Percentiles rank a stretch among this genome's conserved stretches.
Evolutionary conservation across 1,284 basidiomycete genomes (phyloP).

Genomic region (Melanopsichium pennsylvanicum): DNA sequence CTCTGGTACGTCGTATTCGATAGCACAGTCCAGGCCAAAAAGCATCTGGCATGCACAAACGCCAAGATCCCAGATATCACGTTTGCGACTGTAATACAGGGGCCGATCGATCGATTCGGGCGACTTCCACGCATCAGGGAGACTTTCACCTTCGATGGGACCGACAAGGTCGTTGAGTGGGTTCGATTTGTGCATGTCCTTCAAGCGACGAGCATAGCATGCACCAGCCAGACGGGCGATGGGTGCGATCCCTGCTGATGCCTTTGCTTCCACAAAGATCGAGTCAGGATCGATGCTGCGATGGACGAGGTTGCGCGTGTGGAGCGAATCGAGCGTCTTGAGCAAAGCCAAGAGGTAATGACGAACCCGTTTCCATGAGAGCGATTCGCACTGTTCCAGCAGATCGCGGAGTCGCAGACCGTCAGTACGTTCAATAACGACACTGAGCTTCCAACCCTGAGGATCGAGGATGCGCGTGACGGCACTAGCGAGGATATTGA

Average conservation of each 20-base stretch:
- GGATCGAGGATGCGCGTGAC: conserved; percentile 39
- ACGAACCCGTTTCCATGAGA: conserved; percentile 56
- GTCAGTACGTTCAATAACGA: conserved; percentile 41
- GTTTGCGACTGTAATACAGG: conserved; percentile 53
- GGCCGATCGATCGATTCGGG: conserved; percentile 57
- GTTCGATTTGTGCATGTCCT: conserved; percentile 59
- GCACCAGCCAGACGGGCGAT: conserved; percentile 37
- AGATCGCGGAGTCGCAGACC: conserved; percentile 39
- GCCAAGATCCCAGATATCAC: conserved; percentile 64
- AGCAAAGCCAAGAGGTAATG: conserved; percentile 48
- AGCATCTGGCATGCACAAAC: conserved; percentile 61
- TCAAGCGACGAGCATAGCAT: conserved; percentile 49
- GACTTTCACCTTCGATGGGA: conserved; percentile 14
- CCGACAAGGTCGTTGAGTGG: conserved; percentile 43
- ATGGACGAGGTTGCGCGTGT: conserved; percentile 56
- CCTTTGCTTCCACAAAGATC: conserved; percentile 35
- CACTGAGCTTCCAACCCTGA: conserved; percentile 49
- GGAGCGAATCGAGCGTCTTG: conserved; percentile 54
- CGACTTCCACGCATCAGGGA: conserved; percentile 54
- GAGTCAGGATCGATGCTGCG: conserved; percentile 42
- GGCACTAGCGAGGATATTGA: conserved; percentile 53
- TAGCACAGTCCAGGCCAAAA: conserved; percentile 49
- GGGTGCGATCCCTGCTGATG: conserved; percentile 6
- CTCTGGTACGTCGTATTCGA: conserved; percentile 47
- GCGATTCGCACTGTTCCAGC: conserved; percentile 46